Base-by-base conservation (phyloP, 176 grass and related monocot genomes). In the Oryza longistaminata region DNA sequence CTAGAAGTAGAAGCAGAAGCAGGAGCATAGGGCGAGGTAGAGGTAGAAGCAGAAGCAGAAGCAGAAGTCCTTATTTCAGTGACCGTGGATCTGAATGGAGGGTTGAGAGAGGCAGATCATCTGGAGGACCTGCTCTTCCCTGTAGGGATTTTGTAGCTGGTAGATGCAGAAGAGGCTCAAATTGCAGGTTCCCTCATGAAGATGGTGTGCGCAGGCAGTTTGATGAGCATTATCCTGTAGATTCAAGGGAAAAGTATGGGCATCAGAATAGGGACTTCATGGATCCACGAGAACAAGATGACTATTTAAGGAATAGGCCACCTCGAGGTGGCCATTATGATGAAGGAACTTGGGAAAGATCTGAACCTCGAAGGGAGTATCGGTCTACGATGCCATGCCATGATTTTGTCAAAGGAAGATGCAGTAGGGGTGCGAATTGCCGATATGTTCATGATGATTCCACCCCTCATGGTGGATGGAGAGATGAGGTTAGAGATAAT, bases 91-190 rank as follows among this genome's bases (percentile, higher is more conserved):
- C 88, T 85, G 92, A 92, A 22, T 92, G 82, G 82, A 86, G 82
- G 71, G 72, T 46, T 72, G 85, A 87, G 68, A 88, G 91, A 93
- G 82, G 87, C 68, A 89, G 87, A 91, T 76, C 78, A 78, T 72
- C 66, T 24, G 89, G 91, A 87, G 88, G 74, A 42, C 76, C 67
- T 49, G 76, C 81, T 83, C 66, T 79, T 68, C 83, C 87, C 21
- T 99, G 97, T 83, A 90, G 97, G 72, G 97, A 99, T 88, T 99
- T 99, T 85, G 64, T 76, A 61, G 78, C 88, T 73, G 97, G 97
- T 65, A 94, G 82, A 46, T 99, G 97, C 88, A 90, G 92, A 82
- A 82, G 97, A 85, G 97, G 97, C 49, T 77, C 17, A 9, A 76
- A 88, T 83, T 99, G 97, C 82, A 92, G 88, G 70, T 96, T 92